A percentile compares a stretch with the other conserved stretches of the same genome.
phyloP scores from a whole-genome alignment of 2,329 filamentous ascomycete species.

The Leptographium wingfieldii region DNA sequence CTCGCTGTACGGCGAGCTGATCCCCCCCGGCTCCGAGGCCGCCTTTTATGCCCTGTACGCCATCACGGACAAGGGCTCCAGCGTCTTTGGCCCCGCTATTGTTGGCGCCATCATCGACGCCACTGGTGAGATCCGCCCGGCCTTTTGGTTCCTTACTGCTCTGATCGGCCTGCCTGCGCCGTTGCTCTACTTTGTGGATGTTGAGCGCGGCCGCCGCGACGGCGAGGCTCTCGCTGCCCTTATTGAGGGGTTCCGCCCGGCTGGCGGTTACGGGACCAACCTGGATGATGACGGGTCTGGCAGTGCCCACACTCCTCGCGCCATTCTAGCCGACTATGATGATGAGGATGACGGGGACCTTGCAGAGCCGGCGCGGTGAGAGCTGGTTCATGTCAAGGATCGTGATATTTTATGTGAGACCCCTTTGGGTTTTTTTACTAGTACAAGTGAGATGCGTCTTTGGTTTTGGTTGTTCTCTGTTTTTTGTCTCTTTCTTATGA shows the following conservation, averaged over 20 bases:
- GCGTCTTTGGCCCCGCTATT: constrained; percentile 85
- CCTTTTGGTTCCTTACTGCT: constrained; percentile 82
- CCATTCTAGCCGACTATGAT: neutral
- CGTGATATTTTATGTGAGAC: too few species aligned
- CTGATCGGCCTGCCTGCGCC: constrained; percentile 78
- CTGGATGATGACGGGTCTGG: constrained; percentile 20
- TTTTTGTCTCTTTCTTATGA: too few species aligned
- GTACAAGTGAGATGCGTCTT: too few species aligned
- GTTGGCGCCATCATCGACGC: constrained; percentile 85
- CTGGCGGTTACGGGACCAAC: constrained; percentile 17
- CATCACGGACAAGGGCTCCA: constrained; percentile 93
- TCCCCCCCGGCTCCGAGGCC: constrained; percentile 86
- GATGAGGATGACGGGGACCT: neutral
- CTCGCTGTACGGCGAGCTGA: constrained; percentile 82
- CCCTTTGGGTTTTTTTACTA: too few species aligned
- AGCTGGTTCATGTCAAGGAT: too few species aligned
- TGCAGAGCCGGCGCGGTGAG: neutral
- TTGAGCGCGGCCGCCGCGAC: constrained; percentile 63
- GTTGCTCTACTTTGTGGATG: constrained; percentile 73
- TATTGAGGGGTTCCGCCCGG: constrained; percentile 38
- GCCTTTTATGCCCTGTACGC: constrained; percentile 95
- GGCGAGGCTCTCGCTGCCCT: constrained; percentile 50
- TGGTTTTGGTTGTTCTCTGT: too few species aligned
- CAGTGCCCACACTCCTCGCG: constrained; percentile 11
- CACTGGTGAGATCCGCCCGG: constrained; percentile 67